Conservation (phyloP, 306 rosid genomes). For the Quillaja saponaria region DNA sequence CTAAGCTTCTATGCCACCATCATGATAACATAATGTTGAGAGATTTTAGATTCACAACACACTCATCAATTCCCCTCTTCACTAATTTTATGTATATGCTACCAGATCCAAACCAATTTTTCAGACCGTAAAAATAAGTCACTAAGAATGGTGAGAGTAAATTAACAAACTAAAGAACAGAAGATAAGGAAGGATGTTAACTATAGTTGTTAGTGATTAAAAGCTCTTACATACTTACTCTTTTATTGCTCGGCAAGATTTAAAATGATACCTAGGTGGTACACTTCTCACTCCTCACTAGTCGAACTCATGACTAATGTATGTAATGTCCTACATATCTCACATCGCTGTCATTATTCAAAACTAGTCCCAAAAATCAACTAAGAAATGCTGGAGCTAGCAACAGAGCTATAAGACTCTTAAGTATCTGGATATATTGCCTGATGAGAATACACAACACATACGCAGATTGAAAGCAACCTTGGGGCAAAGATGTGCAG, state of each 20-base stretch:
- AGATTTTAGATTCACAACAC: slow-evolving; percentile 17
- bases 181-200: slow-evolving; percentile 14
- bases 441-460: slow-evolving; percentile 12
- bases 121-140: slow-evolving; percentile 10
- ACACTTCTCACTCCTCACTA: no score
- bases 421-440: slow-evolving; percentile 16
- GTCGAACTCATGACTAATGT: no score
- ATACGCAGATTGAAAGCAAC: slow-evolving; percentile 13
- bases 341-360: slow-evolving; percentile 7
- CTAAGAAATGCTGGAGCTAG: slow-evolving; percentile 3
- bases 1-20: slow-evolving; percentile 22
- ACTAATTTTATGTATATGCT: neutral
- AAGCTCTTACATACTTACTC: no score
- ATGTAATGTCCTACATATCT: slow-evolving; percentile 2
- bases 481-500: slow-evolving; percentile 3
- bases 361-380: neutral
- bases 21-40: neutral
- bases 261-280: no score
- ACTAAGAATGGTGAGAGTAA: slow-evolving; percentile 16
- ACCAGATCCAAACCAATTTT: slow-evolving; percentile 20
- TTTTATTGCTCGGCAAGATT: no score
- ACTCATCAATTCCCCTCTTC: slow-evolving; percentile 15
- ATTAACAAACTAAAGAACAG: slow-evolving; percentile 1
- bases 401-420: slow-evolving; percentile 7
- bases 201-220: neutral